phyloP scores from a whole-genome alignment of 2,329 filamentous ascomycete genomes.

The Microcera coccophila region DNA sequence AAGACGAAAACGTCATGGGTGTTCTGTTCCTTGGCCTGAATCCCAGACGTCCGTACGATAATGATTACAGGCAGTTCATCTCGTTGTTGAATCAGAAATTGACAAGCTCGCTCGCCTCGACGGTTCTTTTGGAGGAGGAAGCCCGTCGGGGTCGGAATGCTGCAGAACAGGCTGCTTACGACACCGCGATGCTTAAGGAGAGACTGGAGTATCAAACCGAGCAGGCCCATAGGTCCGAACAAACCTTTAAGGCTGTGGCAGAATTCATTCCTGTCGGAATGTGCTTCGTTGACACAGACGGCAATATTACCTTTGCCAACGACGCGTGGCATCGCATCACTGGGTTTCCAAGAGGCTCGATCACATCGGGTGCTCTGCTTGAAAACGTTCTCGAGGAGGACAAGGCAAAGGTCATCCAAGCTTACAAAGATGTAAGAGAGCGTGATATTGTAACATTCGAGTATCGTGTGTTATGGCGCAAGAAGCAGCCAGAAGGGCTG shows the following conservation, averaged over 20 bases:
- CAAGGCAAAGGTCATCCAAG: slow-evolving; percentile 36
- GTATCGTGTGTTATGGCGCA: slow-evolving; percentile 36
- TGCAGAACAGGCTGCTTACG: slow-evolving; percentile 59
- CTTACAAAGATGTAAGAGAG: slow-evolving; percentile 40
- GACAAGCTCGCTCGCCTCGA: slow-evolving; percentile 65
- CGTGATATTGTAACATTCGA: slow-evolving; percentile 43
- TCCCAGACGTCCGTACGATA: slow-evolving; percentile 66
- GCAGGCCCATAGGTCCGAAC: slow-evolving; percentile 52
- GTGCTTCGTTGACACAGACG: slow-evolving; percentile 63
- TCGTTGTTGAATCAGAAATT: slow-evolving; percentile 53
- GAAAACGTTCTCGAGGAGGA: slow-evolving; percentile 47
- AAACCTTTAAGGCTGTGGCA: slow-evolving; percentile 65
- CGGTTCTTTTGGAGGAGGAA: slow-evolving; percentile 68
- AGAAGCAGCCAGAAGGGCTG: slow-evolving; percentile 4
- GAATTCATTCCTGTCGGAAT: slow-evolving; percentile 72
- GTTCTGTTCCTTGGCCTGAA: slow-evolving; percentile 69
- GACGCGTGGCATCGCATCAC: slow-evolving; percentile 59
- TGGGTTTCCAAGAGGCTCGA: slow-evolving; percentile 37
- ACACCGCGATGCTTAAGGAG: slow-evolving; percentile 62
- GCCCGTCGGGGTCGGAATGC: slow-evolving; percentile 51
- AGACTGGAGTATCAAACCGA: slow-evolving; percentile 56
- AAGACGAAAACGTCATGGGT: slow-evolving; percentile 61
- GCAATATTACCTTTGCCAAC: slow-evolving; percentile 67
- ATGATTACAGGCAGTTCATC: slow-evolving; percentile 67
- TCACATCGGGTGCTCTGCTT: slow-evolving; percentile 36